Evolutionary conservation across 257 asterid genomes (phyloP), one percentile per base, ranked within the genome.

Genomic region (Rubia yunnanensis): DNA sequence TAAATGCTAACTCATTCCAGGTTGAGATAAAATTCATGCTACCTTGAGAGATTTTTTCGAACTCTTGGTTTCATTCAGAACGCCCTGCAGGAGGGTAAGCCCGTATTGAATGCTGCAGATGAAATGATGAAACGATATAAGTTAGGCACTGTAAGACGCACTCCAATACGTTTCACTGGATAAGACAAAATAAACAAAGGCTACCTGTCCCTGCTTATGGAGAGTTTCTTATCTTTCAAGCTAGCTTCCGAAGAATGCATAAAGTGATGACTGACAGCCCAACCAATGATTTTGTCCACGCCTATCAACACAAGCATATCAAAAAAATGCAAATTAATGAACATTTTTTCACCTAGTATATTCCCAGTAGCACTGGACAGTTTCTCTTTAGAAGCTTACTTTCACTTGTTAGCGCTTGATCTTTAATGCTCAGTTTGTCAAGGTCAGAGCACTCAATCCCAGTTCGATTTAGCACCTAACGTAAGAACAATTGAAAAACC

Each of bases 251-350:
- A 79, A 74, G 65, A 74, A 60, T 79, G 84, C 97, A 88, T 91
- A 54, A 80, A 81, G 80, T 86, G 96, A 80, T 91, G 89, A 77
- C 90, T 88, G 66, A 90, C 65, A 69, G 94, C 95, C 96, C 96
- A 91, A 70, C 96, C 96, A 54, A 88, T 78, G 50, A 80, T 76
- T 70, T 88, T 88, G 62, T 91, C 96, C 49, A 81, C 85, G 55
- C 82, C 98, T 91, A 73, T 69, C 67, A 81, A 59, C 67, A 77
- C 39, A 60, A 69, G 22, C 6, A 44, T 10, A 20, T 3, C n/a
- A 44, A 15, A 44, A 73, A 73, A 70, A 32, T 66, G 73, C 32
- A 55, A 66, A 76, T 50, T 60, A 53, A 46, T 72, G 30, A 68
- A 57, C 64, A 68, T 69, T 60, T 35, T n/a, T 60, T 44, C 68